Conservation (phyloP, 805 yeast species). For the Candida adriatica region DNA sequence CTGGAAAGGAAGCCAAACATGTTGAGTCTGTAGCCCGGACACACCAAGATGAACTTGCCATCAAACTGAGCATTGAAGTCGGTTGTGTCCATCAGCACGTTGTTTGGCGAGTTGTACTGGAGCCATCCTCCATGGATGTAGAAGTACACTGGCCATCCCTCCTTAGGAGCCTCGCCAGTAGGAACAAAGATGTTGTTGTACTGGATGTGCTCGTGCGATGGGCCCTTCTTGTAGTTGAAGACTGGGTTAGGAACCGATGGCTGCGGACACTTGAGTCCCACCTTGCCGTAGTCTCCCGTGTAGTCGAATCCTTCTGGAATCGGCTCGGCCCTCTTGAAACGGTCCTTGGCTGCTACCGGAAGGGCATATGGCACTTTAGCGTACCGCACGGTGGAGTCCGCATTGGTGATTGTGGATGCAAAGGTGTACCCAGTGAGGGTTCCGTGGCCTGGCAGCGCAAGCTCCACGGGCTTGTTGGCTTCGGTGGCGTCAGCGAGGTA, state of each 20-base stretch:
- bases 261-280: conserved; percentile 32
- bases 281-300: conserved; percentile 31
- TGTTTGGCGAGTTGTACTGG: conserved; percentile 23
- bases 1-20: conserved; percentile 31
- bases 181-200: conserved; percentile 35
- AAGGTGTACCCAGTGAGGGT: conserved; percentile 23
- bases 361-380: conserved; percentile 30
- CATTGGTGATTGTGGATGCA: conserved; percentile 5
- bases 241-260: conserved; percentile 27
- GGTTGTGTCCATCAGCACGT: conserved; percentile 17
- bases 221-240: conserved; percentile 15
- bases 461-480: conserved; percentile 3
- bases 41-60: conserved; percentile 30
- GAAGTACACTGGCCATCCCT: conserved; percentile 36
- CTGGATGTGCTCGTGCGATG: conserved; percentile 27
- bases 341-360: conserved; percentile 25
- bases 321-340: conserved; percentile 29
- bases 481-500: conserved; percentile 6
- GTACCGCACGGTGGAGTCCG: conserved; percentile 22
- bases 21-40: conserved; percentile 35
- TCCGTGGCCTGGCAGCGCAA: conserved; percentile 18
- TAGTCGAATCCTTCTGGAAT: conserved; percentile 31
- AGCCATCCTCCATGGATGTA: conserved; percentile 40
- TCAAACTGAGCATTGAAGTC: conserved; percentile 24
- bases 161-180: conserved; percentile 24